A percentile compares a stretch with the other conserved stretches of the same genome.
Conservation (phyloP, 148 eudicot species). For the Vaccinium corymbosum region DNA sequence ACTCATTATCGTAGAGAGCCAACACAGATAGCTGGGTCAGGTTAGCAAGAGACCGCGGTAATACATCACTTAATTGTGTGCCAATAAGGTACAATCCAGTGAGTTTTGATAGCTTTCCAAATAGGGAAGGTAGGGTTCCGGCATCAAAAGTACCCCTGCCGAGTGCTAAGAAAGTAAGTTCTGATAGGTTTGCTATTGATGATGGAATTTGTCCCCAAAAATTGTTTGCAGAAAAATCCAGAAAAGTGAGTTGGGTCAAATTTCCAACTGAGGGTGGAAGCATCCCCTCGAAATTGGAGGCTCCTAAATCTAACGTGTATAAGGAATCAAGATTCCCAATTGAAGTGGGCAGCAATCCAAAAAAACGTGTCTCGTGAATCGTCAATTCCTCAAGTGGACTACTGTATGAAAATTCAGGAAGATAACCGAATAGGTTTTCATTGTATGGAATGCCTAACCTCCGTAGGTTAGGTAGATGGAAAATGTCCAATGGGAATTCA, state of each 20-base stretch:
- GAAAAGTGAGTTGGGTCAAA: neutral
- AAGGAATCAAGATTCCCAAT: neutral
- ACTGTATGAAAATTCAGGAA: neutral
- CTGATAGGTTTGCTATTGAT: neutral
- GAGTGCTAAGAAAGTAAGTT: neutral
- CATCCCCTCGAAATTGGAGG: neutral
- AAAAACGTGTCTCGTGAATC: neutral
- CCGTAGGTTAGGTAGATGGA: constrained; percentile 30
- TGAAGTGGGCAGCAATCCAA: neutral
- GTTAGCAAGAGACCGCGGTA: neutral
- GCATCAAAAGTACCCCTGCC: neutral
- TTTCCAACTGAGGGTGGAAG: neutral
- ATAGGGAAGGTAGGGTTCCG: too few species aligned
- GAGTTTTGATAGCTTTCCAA: neutral
- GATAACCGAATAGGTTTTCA: neutral
- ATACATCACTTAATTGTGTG: too few species aligned
- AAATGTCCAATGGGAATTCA: constrained; percentile 22
- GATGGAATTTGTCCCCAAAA: neutral
- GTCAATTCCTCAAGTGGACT: neutral
- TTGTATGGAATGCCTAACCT: neutral
- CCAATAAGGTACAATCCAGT: too few species aligned
- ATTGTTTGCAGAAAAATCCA: neutral
- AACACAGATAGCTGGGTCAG: neutral
- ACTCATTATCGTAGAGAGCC: too few species aligned
- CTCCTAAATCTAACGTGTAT: neutral